phyloP scores from a whole-genome alignment of 768 basidiomycete species.

The Phlebiopsis gigantea region DNA sequence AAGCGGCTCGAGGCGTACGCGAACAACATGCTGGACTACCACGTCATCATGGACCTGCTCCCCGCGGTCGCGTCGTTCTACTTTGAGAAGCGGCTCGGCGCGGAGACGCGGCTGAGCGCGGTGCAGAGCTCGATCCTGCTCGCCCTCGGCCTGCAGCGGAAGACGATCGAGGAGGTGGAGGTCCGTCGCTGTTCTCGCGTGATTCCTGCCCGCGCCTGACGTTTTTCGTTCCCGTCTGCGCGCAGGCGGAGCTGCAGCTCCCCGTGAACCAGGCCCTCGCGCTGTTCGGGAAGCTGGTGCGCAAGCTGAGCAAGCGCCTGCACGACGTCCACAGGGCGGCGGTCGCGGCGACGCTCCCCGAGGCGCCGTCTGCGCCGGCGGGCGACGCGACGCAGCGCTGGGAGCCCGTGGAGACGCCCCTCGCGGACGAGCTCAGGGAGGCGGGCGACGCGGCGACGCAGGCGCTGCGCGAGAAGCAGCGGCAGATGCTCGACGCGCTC shows the following conservation, averaged over 20 bases:
- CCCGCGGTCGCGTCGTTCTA: slow-evolving; percentile 78
- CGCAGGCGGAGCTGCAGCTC: slow-evolving; percentile 70
- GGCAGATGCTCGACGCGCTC: slow-evolving; percentile 82
- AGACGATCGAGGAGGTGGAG: slow-evolving; percentile 86
- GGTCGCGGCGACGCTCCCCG: slow-evolving; percentile 58
- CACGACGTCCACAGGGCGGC: slow-evolving; percentile 76
- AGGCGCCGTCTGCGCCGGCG: slow-evolving; percentile 28
- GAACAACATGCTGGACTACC: slow-evolving; percentile 94
- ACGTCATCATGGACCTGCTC: slow-evolving; percentile 89
- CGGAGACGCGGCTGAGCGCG: slow-evolving; percentile 67
- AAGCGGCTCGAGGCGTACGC: slow-evolving; percentile 95
- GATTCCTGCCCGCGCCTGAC: background rate
- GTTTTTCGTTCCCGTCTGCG: background rate
- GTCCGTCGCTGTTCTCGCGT: slow-evolving; percentile 36
- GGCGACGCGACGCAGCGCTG: slow-evolving; percentile 13
- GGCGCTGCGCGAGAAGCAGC: slow-evolving; percentile 61
- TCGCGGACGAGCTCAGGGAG: slow-evolving; percentile 36
- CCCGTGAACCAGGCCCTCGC: slow-evolving; percentile 87
- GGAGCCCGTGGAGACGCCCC: slow-evolving; percentile 24
- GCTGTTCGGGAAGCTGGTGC: slow-evolving; percentile 84
- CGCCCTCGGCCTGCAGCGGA: slow-evolving; percentile 85
- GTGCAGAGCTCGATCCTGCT: slow-evolving; percentile 91
- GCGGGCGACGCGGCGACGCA: slow-evolving; percentile 66
- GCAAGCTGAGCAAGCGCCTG: slow-evolving; percentile 74
- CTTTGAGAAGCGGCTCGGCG: slow-evolving; percentile 71